Base-by-base conservation (phyloP, 441 rosid species). In the Eruca vesicaria region DNA sequence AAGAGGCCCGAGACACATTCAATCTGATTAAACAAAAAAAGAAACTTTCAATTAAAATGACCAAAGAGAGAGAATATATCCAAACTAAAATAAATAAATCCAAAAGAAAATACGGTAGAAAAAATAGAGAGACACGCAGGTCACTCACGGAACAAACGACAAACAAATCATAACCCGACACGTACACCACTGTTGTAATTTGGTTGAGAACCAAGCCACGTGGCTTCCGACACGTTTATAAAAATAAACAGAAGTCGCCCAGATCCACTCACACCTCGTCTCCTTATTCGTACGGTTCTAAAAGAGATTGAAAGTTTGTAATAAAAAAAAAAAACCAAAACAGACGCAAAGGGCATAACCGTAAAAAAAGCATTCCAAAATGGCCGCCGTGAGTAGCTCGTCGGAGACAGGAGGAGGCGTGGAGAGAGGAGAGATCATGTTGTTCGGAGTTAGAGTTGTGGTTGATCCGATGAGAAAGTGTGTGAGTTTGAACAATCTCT, bases 401-500 rank as follows among this genome's bases (percentile, higher is more conserved):
- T 68, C 78, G 73, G 69, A 78, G 23, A 68, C 80, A 33, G 63
- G 73, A 65, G 66, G 71, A 33, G 71, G 4, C 38, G 64, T 62
- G 1, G 84, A 35, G 2, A 80, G 66, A 4, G 84, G 90, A 28
- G 98, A 91, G 96, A 79, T 95, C 78, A 89, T 92, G 90, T 81
- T 95, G 77, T 95, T 95, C 53, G 99, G 98, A 1, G 96, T 95
- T 2, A 84, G 98, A 66, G 89, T 95, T 53, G 90, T 91, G 43
- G 95, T 92, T 64, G 99, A 92, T 83, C 86, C 96, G 18, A 87
- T 95, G 85, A 95, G 99, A 79, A 95, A 92, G 81, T 83, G 93
- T 59, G 98, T 92, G 12, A 95, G 99, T 73, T 83, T 95, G 88
- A 95, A 91, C 82, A 85, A 95, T 76, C 82, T 95, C 32, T 87